These are phyloP conservation scores for Graphilbum fragrans DNA, from an alignment of 2,329 filamentous ascomycete species.

Conservation along the genomic window DNA sequence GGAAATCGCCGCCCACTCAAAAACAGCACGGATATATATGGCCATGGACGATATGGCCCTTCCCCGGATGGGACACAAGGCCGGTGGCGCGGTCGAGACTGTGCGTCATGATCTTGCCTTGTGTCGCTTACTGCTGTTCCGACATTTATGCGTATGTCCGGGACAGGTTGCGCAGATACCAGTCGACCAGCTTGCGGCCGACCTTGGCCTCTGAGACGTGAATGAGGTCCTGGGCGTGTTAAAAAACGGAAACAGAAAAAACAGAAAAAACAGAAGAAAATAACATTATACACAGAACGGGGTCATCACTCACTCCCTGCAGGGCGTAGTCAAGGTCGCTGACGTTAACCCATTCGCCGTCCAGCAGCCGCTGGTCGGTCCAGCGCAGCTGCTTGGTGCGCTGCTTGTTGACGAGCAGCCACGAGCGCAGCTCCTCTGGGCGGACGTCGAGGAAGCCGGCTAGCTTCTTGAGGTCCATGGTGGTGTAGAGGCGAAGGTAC, in stretches of 20 bases:
- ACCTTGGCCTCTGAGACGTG: slow-evolving; percentile 99
- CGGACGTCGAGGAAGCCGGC: slow-evolving; percentile 94
- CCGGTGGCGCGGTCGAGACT: no score
- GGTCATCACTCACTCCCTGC: slow-evolving; percentile 61
- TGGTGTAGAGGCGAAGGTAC: slow-evolving; percentile 97
- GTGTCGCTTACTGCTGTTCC: no score
- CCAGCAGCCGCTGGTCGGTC: slow-evolving; percentile 78
- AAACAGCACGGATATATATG: no score
- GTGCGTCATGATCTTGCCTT: no score
- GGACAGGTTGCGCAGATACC: slow-evolving; percentile 95
- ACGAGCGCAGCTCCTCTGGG: slow-evolving; percentile 88
- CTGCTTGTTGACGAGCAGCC: slow-evolving; percentile 97
- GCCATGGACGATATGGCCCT: no score
- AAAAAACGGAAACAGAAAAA: neutral
- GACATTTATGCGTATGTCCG: slow-evolving; percentile 77
- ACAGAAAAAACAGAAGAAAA: neutral
- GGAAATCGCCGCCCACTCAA: no score
- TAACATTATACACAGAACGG: slow-evolving; percentile 3
- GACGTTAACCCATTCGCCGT: slow-evolving; percentile 85
- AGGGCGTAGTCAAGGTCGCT: slow-evolving; percentile 96
- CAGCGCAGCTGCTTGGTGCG: slow-evolving; percentile 92
- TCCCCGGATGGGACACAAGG: no score
- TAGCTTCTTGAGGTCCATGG: slow-evolving; percentile 97
- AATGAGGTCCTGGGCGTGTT: slow-evolving; percentile 63
- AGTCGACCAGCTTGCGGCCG: slow-evolving; percentile 91